phyloP scores from a whole-genome alignment of 768 basidiomycete genomes.

The Goffeauzyma gilvescens region DNA sequence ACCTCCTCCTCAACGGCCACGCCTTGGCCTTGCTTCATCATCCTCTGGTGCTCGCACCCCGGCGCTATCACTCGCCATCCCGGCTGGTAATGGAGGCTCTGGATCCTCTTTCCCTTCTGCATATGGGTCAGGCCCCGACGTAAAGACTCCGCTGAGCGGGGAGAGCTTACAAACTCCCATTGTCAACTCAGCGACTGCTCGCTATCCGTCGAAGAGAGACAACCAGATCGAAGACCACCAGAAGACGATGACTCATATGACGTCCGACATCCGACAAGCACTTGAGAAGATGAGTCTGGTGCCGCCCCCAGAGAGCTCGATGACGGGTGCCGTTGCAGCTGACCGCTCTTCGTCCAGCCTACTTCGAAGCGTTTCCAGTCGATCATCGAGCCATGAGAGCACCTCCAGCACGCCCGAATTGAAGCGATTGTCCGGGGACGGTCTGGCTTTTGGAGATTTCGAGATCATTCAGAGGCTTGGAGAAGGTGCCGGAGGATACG shows the following conservation, averaged over 20 bases:
- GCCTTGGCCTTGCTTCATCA: slow-evolving; percentile 8
- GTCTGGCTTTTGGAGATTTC: slow-evolving; percentile 19
- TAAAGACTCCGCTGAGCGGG: too few relatives aligned
- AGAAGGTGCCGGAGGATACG: slow-evolving; percentile 32
- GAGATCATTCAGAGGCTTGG: slow-evolving; percentile 24
- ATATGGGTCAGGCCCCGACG: too few relatives aligned
- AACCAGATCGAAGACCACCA: not conserved
- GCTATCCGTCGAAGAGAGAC: not conserved
- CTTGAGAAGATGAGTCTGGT: slow-evolving; percentile 5
- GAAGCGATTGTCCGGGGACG: slow-evolving; percentile 4
- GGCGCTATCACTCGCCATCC: slow-evolving; percentile 3
- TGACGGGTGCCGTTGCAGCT: slow-evolving; percentile 8
- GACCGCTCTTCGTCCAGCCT: not conserved
- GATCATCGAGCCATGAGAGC: not conserved
- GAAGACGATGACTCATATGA: slow-evolving; percentile 11
- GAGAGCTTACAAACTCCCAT: too few relatives aligned
- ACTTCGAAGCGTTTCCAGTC: not conserved
- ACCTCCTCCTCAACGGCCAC: slow-evolving; percentile 2
- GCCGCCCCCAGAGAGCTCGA: slow-evolving; percentile 6
- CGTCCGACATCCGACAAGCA: slow-evolving; percentile 5
- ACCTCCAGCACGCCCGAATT: not conserved
- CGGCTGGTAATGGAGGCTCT: not conserved
- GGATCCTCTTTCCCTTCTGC: not conserved
- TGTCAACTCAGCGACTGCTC: too few relatives aligned
- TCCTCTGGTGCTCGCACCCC: slow-evolving; percentile 1